Evolutionary conservation across 371 early-diverging fungal genomes (phyloP), one percentile per base, ranked within the genome.

Genomic region (Funneliformis caledonium): DNA sequence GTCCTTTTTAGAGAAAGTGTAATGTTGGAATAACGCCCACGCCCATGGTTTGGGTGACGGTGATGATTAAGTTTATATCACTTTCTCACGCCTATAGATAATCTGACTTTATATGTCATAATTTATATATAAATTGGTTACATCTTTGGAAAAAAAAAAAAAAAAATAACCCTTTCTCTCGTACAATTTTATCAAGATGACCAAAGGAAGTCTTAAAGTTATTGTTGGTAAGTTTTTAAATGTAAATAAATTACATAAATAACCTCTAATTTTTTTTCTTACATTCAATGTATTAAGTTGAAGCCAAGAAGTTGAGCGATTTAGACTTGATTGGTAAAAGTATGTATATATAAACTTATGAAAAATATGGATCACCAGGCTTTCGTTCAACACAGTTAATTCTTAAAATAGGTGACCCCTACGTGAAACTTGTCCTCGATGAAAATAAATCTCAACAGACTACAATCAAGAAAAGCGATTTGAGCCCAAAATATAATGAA

Each of bases 401-500:
- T 19, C n/a, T 56, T 56, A 47, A 47, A 47, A 47, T 47, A 56
- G 56, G 56, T 19, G 79, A 79, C 42, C 79, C 79, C 16, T 79
- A 79, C 59, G 37, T 69, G 42, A 52, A 79, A 59, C 79, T 79
- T 8, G 56, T 52, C 31, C 19, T 79, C n/a, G 42, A 33, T 5
- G 59, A 59, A 47, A n/a, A 59, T 43, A 69, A 79, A 45, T 48
- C 45, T 33, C 70, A 70, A 52, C 43, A 8, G 19, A 79, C 79
- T 52, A 26, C 69, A 14, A 79, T 70, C 31, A 68, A 79, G 59
- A 42, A 50, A 12, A 11, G 11, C 42, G 70, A 69, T 0, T 31
- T 69, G 10, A 52, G 42, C 37, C 79, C 79, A 14, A n/a, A 14
- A 69, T 79, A 52, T 47, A 79, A 79, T 19, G 79, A 79, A 65